Evolutionary conservation across 768 basidiomycete genomes (phyloP).

Genomic region (Suillus plorans): DNA sequence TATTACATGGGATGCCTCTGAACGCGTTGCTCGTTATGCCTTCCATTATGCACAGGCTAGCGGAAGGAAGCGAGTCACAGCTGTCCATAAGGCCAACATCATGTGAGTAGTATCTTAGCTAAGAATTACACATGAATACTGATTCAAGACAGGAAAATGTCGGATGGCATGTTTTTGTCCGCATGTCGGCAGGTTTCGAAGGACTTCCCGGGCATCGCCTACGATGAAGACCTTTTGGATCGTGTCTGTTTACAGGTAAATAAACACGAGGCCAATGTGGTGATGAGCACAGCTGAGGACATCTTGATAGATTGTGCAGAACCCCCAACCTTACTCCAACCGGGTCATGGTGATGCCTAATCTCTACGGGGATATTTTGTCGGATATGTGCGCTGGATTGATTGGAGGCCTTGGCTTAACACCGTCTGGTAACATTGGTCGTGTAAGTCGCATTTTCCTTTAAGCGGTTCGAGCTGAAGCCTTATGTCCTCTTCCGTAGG

Average conservation of each 20-base stretch:
- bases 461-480: constrained; percentile 15
- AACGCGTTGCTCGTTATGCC: constrained; percentile 97
- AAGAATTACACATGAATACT: constrained; percentile 12
- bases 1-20: constrained; percentile 98
- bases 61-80: constrained; percentile 90
- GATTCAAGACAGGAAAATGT: constrained; percentile 84
- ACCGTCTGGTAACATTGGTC: constrained; percentile 96
- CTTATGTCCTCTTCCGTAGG: constrained; percentile 42
- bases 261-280: not conserved
- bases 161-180: constrained; percentile 98
- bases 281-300: not conserved
- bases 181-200: constrained; percentile 96
- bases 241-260: constrained; percentile 88
- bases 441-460: constrained; percentile 47
- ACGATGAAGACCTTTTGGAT: constrained; percentile 97
- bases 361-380: constrained; percentile 92
- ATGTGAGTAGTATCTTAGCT: constrained; percentile 58
- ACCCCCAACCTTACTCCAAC: constrained; percentile 91
- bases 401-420: constrained; percentile 98
- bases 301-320: constrained; percentile 74
- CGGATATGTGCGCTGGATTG: constrained; percentile 97
- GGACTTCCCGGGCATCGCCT: constrained; percentile 89
- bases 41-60: constrained; percentile 94
- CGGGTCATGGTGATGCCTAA: constrained; percentile 99
- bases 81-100: constrained; percentile 99